Evolutionary conservation across 371 early-diverging fungal species (phyloP).

Genomic region (Rhizopus sp.): DNA sequence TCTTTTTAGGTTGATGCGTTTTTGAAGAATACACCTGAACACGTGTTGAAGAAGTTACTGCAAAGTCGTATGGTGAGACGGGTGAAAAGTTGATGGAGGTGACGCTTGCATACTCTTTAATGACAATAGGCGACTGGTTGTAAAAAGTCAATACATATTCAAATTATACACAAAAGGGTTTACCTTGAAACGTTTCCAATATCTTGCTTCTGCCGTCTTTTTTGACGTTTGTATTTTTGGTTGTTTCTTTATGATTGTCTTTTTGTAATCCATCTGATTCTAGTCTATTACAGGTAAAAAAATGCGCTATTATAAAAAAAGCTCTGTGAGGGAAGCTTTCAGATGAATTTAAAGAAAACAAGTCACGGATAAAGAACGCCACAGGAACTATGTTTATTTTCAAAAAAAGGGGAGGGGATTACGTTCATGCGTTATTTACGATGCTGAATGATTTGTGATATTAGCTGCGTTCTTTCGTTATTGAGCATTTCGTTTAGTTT

Average conservation of each 20-base stretch:
- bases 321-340: neutral
- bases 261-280: constrained; percentile 52
- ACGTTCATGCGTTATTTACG: neutral
- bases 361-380: neutral
- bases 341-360: neutral
- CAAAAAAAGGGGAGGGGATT: neutral
- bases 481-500: constrained; percentile 18
- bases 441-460: neutral
- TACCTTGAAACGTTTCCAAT: constrained; percentile 86
- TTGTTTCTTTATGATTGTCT: constrained; percentile 60
- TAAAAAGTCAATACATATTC: constrained; percentile 4
- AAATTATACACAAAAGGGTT: neutral
- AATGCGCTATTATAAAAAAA: neutral
- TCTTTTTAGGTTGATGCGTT: constrained; percentile 79
- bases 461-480: constrained; percentile 10
- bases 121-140: constrained; percentile 72
- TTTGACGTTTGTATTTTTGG: constrained; percentile 49
- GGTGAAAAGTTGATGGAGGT: constrained; percentile 86
- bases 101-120: constrained; percentile 88
- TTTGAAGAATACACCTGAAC: constrained; percentile 89
- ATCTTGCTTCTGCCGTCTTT: constrained; percentile 70
- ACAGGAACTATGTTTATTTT: neutral
- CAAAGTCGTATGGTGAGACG: constrained; percentile 84
- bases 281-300: neutral
- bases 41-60: constrained; percentile 86